Percentiles rank a stretch among this genome's conserved stretches.
These are phyloP conservation scores for Candida peoriensis DNA, from an alignment of 805 yeast species.

Conservation along the genomic window DNA sequence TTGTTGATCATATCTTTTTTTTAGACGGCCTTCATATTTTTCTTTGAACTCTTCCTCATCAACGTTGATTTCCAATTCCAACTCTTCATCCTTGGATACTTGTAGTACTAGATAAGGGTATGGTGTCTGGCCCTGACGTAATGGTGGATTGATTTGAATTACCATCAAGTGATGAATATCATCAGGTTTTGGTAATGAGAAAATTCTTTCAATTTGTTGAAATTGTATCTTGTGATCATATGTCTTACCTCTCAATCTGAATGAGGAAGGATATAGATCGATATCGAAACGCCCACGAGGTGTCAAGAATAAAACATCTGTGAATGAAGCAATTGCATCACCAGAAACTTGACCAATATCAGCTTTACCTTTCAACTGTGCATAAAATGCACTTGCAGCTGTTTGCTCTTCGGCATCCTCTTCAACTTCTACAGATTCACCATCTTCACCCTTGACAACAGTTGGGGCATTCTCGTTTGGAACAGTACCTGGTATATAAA, in stretches of 20 bases:
- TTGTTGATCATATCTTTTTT: slow-evolving; percentile 70
- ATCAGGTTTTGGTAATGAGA: slow-evolving; percentile 91
- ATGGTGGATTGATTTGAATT: slow-evolving; percentile 91
- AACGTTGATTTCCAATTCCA: slow-evolving; percentile 83
- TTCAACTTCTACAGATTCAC: slow-evolving; percentile 29
- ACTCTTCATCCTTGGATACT: slow-evolving; percentile 83
- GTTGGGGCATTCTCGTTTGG: slow-evolving; percentile 25
- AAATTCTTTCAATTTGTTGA: slow-evolving; percentile 82
- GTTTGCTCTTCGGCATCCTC: slow-evolving; percentile 42
- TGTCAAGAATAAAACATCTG: slow-evolving; percentile 85
- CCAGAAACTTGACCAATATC: slow-evolving; percentile 93
- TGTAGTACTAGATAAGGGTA: slow-evolving; percentile 91
- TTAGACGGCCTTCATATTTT: slow-evolving; percentile 71
- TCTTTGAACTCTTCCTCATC: slow-evolving; percentile 75
- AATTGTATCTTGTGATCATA: slow-evolving; percentile 95
- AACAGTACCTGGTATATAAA: slow-evolving; percentile 86
- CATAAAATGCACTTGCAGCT: slow-evolving; percentile 84
- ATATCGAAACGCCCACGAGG: slow-evolving; percentile 99
- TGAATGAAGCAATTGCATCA: slow-evolving; percentile 89
- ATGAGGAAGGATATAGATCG: slow-evolving; percentile 82
- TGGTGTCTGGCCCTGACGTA: slow-evolving; percentile 97
- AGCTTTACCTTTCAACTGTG: slow-evolving; percentile 86
- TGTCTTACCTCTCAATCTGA: slow-evolving; percentile 93
- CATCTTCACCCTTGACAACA: slow-evolving; percentile 25
- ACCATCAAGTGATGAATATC: slow-evolving; percentile 85